Conservation (phyloP, 2,329 filamentous ascomycete genomes). For the Myriosclerotinia curreyana region DNA sequence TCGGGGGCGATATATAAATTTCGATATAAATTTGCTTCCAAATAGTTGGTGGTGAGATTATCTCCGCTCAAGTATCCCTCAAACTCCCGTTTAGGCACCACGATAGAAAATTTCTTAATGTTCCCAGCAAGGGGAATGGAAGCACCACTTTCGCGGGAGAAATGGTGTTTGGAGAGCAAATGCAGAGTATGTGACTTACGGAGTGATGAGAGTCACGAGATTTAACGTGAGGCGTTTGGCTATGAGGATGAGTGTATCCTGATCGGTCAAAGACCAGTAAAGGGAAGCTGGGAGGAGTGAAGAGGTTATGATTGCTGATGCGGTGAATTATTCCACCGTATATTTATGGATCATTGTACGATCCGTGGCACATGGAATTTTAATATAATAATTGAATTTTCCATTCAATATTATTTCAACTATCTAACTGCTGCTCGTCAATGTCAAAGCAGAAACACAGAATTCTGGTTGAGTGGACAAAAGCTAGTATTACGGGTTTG, state of each 20-base stretch:
- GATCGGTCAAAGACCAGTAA: constrained; percentile 50
- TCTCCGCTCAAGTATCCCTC: constrained; percentile 52
- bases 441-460: background rate
- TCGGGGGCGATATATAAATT: background rate
- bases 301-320: constrained; percentile 57
- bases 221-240: constrained; percentile 52
- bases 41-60: constrained; percentile 52
- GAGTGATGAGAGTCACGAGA: constrained; percentile 46
- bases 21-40: background rate
- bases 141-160: constrained; percentile 56
- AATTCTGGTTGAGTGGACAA: background rate
- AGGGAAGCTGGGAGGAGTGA: constrained; percentile 46
- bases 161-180: constrained; percentile 53
- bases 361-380: background rate
- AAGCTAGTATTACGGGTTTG: background rate
- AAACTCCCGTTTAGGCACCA: constrained; percentile 37
- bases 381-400: background rate
- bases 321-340: constrained; percentile 40
- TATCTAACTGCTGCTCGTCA: background rate
- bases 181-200: constrained; percentile 53
- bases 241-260: constrained; percentile 56
- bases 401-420: background rate
- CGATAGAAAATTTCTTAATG: constrained; percentile 45
- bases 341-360: background rate
- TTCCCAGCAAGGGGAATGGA: constrained; percentile 51